Evolutionary conservation across 805 yeast species (phyloP), one percentile per base, ranked within the genome.

Genomic region (Metschnikowia drakensbergensis): DNA sequence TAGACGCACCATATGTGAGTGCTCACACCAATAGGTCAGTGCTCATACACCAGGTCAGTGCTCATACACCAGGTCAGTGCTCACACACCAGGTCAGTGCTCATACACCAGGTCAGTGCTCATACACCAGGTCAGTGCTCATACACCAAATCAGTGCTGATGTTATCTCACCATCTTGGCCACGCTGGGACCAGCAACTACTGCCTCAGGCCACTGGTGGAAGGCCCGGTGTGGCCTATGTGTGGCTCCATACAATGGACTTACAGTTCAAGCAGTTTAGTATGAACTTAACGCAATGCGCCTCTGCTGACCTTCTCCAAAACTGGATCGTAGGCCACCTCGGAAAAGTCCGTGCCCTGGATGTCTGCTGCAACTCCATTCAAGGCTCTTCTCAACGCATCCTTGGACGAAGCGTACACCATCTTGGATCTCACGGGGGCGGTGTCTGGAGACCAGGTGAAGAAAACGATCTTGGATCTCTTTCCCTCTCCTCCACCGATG

Each of bases 381-480:
- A 94, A 79, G 49, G 99, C 92, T 75, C 96, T 89, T 80, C 98
- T 92, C 66, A 94, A 81, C 43, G 97, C 96, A 63, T 91, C 98
- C 75, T 90, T 90, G 52, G 98, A 91, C n/a, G 97, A 83, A 42
- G 99, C 98, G 77, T 91, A 92, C 54, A 92, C 87, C 99, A 94
- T 94, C 86, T 94, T 94, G 61, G 90, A 71, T 78, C 95, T 86
- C 64, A 94, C 84, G 54, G 94, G 89, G 47, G 98, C 97, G 54
- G 96, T 88, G 68, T 94, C 99, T 63, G 99, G 99, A 54, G 97
- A 84, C 99, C 99, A 94, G 58, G 94, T 87, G 77, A 66, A 74
- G 72, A 75, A 82, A 38, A 81, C 76, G 54, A 82, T 78, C 69
- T 82, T 83, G 57, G 84, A 81, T 79, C 96, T 87, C 80, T 89